Evolutionary conservation across 1,284 basidiomycete species (phyloP), one percentile per base, ranked within the genome.

Genomic region (Ustilago hordei): DNA sequence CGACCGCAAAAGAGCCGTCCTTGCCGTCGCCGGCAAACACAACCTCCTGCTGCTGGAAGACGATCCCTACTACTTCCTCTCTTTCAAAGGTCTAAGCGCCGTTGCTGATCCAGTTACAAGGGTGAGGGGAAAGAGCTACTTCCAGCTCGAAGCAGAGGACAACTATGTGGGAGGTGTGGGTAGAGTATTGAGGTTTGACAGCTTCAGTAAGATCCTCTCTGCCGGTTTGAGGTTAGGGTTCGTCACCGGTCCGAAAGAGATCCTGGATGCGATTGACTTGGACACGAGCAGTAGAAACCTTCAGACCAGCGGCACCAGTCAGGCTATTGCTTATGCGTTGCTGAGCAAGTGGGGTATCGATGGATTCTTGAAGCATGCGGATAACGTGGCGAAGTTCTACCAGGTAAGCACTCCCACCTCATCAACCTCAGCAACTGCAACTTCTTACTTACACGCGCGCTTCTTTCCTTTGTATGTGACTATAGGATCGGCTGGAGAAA

Each of bases 261-360:
- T 98, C 43, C 81, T 96, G 32, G 88, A 91, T 64, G 91, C 91
- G 2, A 93, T 98, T 57, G 91, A 95, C 84, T 86, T 89, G 63
- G 89, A 91, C 83, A 87, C 92, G 1, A 88, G 90, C n/a, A 90
- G 89, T 11, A 89, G 92, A 28, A 96, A 94, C 86, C 88, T 97
- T 34, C 94, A 97, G 87, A 88, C 91, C 0, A 79, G 78, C n/a
- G 83, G 75, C 23, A 90, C 95, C 55, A 91, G 93, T n/a, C 95
- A 97, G 87, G 91, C 90, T 13, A 90, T 98, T 48, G 90, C 90
- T 0, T 88, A 90, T 58, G 89, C 90, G 35, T 88, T 98, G 23
- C 88, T 97, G 1, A 87, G 90, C 61, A 88, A 91, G 61, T 97
- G 95, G 87, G 87, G 87, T 5, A 45, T 78, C n/a, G 89, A 92